Base-by-base conservation (phyloP, 805 yeast species). In the Suhomyces faveliae region DNA sequence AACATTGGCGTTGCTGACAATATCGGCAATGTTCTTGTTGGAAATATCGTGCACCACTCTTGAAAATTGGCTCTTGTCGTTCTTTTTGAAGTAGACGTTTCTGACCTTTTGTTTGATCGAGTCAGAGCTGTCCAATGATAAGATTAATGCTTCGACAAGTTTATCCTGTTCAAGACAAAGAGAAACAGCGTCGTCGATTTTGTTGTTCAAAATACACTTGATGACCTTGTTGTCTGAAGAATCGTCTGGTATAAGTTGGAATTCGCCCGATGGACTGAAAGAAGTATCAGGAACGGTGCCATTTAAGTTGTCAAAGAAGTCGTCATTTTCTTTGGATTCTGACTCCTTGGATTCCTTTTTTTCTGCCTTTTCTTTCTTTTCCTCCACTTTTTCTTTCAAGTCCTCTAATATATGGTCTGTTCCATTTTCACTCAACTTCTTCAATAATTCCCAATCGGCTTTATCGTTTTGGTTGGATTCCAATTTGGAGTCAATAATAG, bases 1-100 rank as follows among this genome's bases (percentile, higher is more conserved):
- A 35, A 91, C 82, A 59, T 87, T 86, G 24, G 87, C 86, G 61
- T 91, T 84, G 40, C 78, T 76, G 24, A 90, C 94, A 51, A 94
- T 63, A 63, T 92, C 98, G 24, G 73, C 68, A 45, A 74, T 78
- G 53, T 80, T 71, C 29, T 72, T 71, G 24, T 79, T 73, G 0
- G 88, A 74, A 11, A 83, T 78, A 43, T 83, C 79, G 67, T 83
- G 84, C 47, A 95, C 72, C 12, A 89, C 73, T 59, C 99, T 85
- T 2, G 96, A 78, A 48, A 88, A 74, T 3, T 84, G 68, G 35
- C 81, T 71, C 11, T 58, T 54, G 17, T 81, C 81, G 52, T 78
- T 71, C 55, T 81, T 79, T 29, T 75, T 59, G 67, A 90, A 86
- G 64, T 85, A 94, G 13, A 85, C 84, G 59, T 80, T 77, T 58